A percentile compares a stretch with the other conserved stretches of the same genome.
Evolutionary conservation across 1,139 yeast genomes (phyloP).

Genomic region (Candida tropicalis): DNA sequence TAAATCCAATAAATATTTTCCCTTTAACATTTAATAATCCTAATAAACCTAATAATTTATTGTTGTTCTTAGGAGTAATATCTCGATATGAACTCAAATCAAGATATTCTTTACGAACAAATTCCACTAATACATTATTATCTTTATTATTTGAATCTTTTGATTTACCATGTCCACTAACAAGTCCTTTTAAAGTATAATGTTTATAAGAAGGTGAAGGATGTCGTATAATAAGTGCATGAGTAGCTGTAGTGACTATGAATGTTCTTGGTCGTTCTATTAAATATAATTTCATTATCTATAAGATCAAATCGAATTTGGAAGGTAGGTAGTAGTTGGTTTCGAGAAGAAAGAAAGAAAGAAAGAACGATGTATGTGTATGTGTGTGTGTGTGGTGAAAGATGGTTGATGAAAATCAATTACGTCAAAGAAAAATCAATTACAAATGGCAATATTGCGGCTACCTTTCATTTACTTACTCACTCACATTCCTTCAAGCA

Average conservation of each 20-base stretch:
- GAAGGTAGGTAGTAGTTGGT: too few species aligned
- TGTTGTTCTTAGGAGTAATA: conserved; percentile 33
- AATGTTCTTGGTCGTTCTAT: conserved; percentile 58
- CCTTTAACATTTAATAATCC: conserved; percentile 63
- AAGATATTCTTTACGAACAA: conserved; percentile 37
- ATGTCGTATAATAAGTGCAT: conserved; percentile 54
- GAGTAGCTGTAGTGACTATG: conserved; percentile 49
- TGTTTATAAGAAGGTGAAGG: conserved; percentile 36
- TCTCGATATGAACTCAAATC: conserved; percentile 45
- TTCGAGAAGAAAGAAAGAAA: too few species aligned
- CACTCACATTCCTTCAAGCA: too few species aligned
- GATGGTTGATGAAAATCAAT: too few species aligned
- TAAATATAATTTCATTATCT: conserved; percentile 50
- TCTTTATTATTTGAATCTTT: conserved; percentile 8
- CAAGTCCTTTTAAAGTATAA: conserved; percentile 12
- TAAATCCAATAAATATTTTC: conserved; percentile 57
- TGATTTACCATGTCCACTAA: conserved; percentile 12
- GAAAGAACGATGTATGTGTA: too few species aligned
- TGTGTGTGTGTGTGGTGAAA: too few species aligned
- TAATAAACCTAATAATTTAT: conserved; percentile 53
- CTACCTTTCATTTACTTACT: too few species aligned
- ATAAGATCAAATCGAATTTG: too few species aligned
- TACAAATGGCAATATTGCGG: too few species aligned
- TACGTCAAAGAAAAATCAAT: too few species aligned
- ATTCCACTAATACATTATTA: conserved; percentile 54